phyloP scores from a whole-genome alignment of 768 basidiomycete species.

The Suillus variegatus region DNA sequence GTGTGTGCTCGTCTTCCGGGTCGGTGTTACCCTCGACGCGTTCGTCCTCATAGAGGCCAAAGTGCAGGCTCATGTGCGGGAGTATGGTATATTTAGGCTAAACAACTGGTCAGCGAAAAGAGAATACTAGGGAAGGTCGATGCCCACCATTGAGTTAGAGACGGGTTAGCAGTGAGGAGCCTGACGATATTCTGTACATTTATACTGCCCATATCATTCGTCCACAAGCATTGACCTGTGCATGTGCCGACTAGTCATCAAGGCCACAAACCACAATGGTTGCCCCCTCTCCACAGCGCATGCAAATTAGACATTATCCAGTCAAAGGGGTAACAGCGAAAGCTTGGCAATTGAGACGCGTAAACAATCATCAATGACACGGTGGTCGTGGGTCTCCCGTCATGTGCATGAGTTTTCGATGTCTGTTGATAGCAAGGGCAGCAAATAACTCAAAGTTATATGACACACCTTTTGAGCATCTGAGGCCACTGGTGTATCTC shows the following conservation, averaged over 20 bases:
- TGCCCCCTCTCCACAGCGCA: not conserved
- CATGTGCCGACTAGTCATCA: not conserved
- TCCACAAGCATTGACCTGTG: not conserved
- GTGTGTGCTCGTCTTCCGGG: constrained; percentile 39
- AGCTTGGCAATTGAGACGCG: too few relatives aligned
- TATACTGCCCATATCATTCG: not conserved
- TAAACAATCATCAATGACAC: too few relatives aligned
- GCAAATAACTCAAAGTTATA: not conserved
- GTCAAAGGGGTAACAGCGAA: not conserved
- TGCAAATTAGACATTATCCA: not conserved
- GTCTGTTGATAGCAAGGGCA: not conserved
- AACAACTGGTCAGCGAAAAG: not conserved
- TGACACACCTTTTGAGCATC: not conserved
- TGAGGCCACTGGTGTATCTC: not conserved
- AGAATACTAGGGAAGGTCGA: not conserved
- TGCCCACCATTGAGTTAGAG: not conserved
- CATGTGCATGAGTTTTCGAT: not conserved
- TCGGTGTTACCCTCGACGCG: constrained; percentile 1
- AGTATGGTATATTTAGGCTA: not conserved
- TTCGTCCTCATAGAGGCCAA: not conserved
- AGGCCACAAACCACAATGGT: not conserved
- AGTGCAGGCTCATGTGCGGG: not conserved
- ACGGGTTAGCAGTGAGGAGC: not conserved
- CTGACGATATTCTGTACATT: not conserved
- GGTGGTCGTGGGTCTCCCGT: not conserved